Base-by-base conservation (phyloP, 176 grass and related monocot species). In the Thinopyrum elongatum region DNA sequence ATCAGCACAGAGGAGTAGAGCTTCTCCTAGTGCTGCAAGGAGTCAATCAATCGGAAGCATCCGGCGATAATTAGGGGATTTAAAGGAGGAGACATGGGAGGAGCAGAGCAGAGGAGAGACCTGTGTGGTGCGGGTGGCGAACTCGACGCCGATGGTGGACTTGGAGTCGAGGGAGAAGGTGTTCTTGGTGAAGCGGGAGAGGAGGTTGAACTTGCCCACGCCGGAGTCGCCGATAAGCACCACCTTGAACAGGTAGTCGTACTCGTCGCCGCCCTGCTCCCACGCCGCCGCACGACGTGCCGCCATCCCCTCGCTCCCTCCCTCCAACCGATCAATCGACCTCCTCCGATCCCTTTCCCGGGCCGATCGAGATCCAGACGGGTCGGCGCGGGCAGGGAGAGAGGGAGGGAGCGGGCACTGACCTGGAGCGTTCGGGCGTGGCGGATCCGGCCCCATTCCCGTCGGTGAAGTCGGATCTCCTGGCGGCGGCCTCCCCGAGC, bases 81-180 rank as follows among this genome's bases (percentile, higher is more conserved):
- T n/a, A n/a, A n/a, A n/a, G n/a, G n/a, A n/a, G n/a, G n/a, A n/a
- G n/a, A n/a, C n/a, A n/a, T n/a, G n/a, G n/a, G n/a, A n/a, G n/a
- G n/a, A n/a, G n/a, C n/a, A n/a, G n/a, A n/a, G n/a, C n/a, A n/a
- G 0, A 47, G 42, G 42, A 41, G 39, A 44, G 31, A 95, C 94
- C 94, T 96, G 79, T 66, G 91, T 77, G 77, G 94, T 87, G 75
- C 90, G 92, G 17, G 94, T 93, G 86, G 94, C 94, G 79, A 96
- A 96, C 66, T 96, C 94, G 76, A 96, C 94, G 79, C 94, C 92
- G 90, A 97, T 97, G 79, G 94, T 97, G 76, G 94, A 97, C 78
- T 97, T 97, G 64, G 94, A 97, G 70, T 97, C 92, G 44, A 97
- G 87, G 80, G 89, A 90, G 94, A 97, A 97, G 82, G 87, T 53